These are phyloP conservation scores for Coriolopsis trogii DNA, from an alignment of 1,284 basidiomycete species.

Conservation along the genomic window DNA sequence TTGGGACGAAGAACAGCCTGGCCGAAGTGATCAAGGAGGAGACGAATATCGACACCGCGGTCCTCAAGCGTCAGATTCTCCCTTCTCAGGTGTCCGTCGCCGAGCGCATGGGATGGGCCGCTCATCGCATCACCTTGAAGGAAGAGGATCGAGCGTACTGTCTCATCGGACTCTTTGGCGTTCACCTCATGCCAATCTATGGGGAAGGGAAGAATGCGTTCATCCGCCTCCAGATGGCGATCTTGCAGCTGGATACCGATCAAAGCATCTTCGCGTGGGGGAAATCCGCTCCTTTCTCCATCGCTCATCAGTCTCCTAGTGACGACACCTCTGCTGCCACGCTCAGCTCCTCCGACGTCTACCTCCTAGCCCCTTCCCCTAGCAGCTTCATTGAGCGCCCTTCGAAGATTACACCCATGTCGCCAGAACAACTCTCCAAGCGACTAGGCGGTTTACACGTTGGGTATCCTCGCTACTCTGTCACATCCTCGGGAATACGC, in stretches of 20 bases:
- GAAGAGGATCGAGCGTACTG: conserved; percentile 1
- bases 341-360: neutral
- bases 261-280: conserved; percentile 1
- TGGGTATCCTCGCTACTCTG: no score
- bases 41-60: neutral
- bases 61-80: neutral
- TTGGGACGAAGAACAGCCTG: neutral
- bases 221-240: neutral
- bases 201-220: neutral
- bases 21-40: neutral
- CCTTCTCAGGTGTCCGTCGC: neutral
- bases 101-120: neutral
- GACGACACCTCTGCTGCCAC: neutral
- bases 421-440: no score
- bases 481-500: neutral
- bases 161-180: neutral
- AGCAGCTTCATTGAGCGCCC: neutral
- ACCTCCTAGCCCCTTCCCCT: neutral
- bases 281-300: neutral
- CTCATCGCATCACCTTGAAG: neutral
- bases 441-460: no score
- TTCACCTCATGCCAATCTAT: neutral
- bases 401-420: no score
- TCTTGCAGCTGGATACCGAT: neutral
- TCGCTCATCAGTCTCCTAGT: neutral